Evolutionary conservation across 2,329 filamentous ascomycete species (phyloP), one percentile per base, ranked within the genome.

Genomic region (Verruconis gallopava): DNA sequence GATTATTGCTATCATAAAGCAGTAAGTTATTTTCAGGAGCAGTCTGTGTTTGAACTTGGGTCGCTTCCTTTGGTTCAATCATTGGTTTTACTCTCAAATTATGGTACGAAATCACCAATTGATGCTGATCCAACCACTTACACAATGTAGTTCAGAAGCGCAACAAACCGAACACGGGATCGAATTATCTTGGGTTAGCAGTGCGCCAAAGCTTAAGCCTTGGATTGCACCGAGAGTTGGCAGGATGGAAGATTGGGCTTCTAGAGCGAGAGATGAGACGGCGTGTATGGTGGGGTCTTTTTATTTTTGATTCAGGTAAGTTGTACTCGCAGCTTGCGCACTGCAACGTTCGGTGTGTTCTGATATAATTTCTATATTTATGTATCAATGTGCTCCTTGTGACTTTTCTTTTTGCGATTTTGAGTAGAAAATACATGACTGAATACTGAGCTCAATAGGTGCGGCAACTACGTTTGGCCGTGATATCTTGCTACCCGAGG

Each of bases 281-380:
- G 21, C 5, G 37, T 15, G 37, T 22, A 9, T 38, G 37, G 6
- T 38, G 37, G 37, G 37, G 17, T 5, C 37, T 38, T 5, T 22
- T 38, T n/a, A 38, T 22, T 12, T 5, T 38, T 13, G 37, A 38
- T n/a, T 30, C 25, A 30, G 25, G n/a, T n/a, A n/a, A n/a, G n/a
- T n/a, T n/a, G n/a, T n/a, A n/a, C n/a, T n/a, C n/a, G n/a, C n/a
- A n/a, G n/a, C n/a, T n/a, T n/a, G n/a, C n/a, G n/a, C n/a, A n/a
- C n/a, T n/a, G n/a, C n/a, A n/a, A n/a, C n/a, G n/a, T n/a, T n/a
- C n/a, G n/a, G n/a, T n/a, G n/a, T n/a, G n/a, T n/a, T n/a, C n/a
- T n/a, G n/a, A n/a, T n/a, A n/a, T n/a, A n/a, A n/a, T n/a, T n/a
- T n/a, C n/a, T n/a, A n/a, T n/a, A n/a, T n/a, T n/a, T n/a, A n/a